Base-by-base conservation (phyloP, 164 flowering plant genomes). In the Hamamelis virginiana region DNA sequence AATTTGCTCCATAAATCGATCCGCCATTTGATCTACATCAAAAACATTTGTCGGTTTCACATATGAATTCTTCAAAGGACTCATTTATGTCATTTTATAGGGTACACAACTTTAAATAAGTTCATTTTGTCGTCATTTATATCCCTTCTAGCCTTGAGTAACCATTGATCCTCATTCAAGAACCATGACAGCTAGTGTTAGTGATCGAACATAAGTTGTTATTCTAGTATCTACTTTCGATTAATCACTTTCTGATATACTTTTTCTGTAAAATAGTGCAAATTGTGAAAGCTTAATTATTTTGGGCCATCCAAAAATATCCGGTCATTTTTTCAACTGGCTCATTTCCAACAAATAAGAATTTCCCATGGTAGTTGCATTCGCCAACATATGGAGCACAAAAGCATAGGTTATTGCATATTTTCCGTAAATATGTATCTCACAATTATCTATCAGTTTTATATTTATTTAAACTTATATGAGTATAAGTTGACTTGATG, bases 351-450 rank as follows among this genome's bases (percentile, higher is more conserved):
- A 9, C 10, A 9, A 0, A n/a, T n/a, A 55, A 1, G 14, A 55
- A 45, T 19, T 56, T 56, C 19, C 57, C 28, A 46, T n/a, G n/a
- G 52, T 60, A 26, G n/a, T 50, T 63, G 38, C 45, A 56, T 47
- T 19, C 33, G 33, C 60, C 5, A 65, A 10, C 55, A 52, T 22
- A 44, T 14, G 48, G 26, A 48, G 66, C 21, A 65, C 21, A n/a
- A n/a, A n/a, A n/a, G n/a, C n/a, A n/a, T n/a, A n/a, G n/a, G n/a
- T n/a, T n/a, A n/a, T n/a, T n/a, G n/a, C n/a, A n/a, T n/a, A n/a
- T n/a, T n/a, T n/a, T n/a, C n/a, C n/a, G n/a, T n/a, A n/a, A n/a
- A n/a, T n/a, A n/a, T n/a, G n/a, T n/a, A n/a, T n/a, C n/a, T n/a
- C n/a, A n/a, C n/a, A n/a, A n/a, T n/a, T n/a, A n/a, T n/a, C n/a